Evolutionary conservation across 75 land plant species (phyloP).

Genomic region (Cupressus sempervirens): DNA sequence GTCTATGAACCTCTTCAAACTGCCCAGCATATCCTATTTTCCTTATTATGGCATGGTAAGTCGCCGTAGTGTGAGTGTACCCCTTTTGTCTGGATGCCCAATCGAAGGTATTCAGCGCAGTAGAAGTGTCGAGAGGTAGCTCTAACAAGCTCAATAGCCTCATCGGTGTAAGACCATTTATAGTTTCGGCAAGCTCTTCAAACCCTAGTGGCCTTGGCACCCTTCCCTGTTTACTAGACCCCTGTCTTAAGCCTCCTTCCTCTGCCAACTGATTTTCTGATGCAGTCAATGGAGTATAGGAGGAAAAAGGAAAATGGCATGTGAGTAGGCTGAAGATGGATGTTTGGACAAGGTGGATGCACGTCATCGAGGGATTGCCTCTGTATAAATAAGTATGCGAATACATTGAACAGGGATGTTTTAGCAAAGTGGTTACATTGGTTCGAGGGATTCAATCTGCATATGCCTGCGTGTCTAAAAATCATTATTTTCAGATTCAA

Average conservation of each 20-base stretch:
- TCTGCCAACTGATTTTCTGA: neutral
- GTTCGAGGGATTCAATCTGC: neutral
- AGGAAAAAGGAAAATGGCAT: neutral
- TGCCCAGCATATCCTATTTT: conserved; percentile 41
- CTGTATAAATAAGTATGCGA: neutral
- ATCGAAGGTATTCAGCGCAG: conserved; percentile 43
- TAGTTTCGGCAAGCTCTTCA: conserved; percentile 29
- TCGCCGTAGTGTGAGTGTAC: conserved; percentile 40
- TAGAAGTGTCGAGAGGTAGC: conserved; percentile 45
- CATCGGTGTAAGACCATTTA: conserved; percentile 38
- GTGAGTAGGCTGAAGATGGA: neutral
- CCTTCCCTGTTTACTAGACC: conserved; percentile 39
- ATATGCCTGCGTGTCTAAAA: neutral
- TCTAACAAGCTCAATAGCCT: conserved; percentile 34
- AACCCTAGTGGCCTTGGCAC: conserved; percentile 52
- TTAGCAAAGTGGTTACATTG: neutral
- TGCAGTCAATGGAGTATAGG: neutral
- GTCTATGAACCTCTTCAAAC: conserved; percentile 29
- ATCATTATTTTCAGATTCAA: neutral
- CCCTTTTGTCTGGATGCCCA: conserved; percentile 55
- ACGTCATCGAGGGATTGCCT: neutral
- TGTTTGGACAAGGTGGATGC: neutral
- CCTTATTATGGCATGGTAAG: conserved; percentile 43
- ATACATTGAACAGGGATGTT: neutral
- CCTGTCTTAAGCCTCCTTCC: neutral